Percentiles rank a stretch among this genome's conserved stretches.
Conservation (phyloP, 768 basidiomycete genomes). For the Gloeopeniophorella convolvens region DNA sequence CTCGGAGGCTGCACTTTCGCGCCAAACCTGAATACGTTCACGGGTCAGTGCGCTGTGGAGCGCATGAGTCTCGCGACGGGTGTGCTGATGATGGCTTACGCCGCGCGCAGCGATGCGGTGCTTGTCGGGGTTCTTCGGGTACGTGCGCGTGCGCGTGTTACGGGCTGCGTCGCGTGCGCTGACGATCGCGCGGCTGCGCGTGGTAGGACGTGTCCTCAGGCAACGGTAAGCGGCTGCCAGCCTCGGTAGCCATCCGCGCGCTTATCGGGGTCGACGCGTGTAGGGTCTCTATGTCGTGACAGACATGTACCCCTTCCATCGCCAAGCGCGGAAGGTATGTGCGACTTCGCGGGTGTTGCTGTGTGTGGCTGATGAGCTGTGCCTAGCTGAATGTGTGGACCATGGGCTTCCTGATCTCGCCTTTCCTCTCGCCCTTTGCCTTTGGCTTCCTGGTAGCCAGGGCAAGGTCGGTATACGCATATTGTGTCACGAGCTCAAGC, state of each 20-base stretch:
- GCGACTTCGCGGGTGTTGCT: background rate
- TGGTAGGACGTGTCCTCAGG: conserved; percentile 56
- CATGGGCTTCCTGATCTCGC: conserved; percentile 64
- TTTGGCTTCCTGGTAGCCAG: conserved; percentile 64
- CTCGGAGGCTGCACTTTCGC: conserved; percentile 54
- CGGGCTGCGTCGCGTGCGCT: background rate
- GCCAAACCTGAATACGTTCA: conserved; percentile 48
- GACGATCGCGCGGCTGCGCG: background rate
- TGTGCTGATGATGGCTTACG: background rate
- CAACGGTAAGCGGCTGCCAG: conserved; percentile 32
- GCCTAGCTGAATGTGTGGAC: conserved; percentile 61
- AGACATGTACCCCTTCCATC: conserved; percentile 63
- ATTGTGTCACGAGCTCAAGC: background rate
- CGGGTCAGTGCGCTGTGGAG: conserved; percentile 37
- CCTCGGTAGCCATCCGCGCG: background rate
- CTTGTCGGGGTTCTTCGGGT: conserved; percentile 52
- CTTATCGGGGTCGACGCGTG: background rate
- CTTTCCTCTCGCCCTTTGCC: conserved; percentile 57
- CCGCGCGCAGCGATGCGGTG: conserved; percentile 46
- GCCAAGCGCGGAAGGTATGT: conserved; percentile 56
- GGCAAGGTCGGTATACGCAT: conserved; percentile 29
- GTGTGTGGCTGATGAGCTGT: background rate
- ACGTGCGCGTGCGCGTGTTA: conserved; percentile 13
- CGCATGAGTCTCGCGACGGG: background rate
- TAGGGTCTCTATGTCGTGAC: conserved; percentile 56